Evolutionary conservation across 176 grass and related monocot species (phyloP), one percentile per base, ranked within the genome.

Genomic region (Pontederia paniculata): DNA sequence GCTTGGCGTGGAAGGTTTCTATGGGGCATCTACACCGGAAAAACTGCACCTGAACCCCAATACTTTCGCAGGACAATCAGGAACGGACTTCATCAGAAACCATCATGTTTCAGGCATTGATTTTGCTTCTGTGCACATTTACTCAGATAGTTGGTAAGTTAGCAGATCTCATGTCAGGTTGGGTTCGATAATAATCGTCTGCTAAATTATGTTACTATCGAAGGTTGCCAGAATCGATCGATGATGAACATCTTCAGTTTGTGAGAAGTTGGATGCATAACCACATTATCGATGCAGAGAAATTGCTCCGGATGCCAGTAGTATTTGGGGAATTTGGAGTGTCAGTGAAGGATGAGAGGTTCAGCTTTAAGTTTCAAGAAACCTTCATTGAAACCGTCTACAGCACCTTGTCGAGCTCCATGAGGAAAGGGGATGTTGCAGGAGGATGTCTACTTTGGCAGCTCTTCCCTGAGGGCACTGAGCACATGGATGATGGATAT

Each of bases 401-500:
- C 50, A 22, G 0, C 9, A 81, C 64, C 58, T 87, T 97, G 61
- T 63, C 68, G 55, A 59, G 14, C 19, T 81, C 79, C 67, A 68
- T 71, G 58, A 60, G 72, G 74, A 57, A 21, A 37, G 80, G 64
- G 62, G 77, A 73, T 43, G 50, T 85, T 50, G 91, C 79, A 12
- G 82, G 91, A 68, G 91, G 86, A 14, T 86, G 74, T 71, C 60
- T 97, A 63, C 63, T 89, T 49, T 89, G 91, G 82, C 86, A 97
- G 60, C 86, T 97, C 25, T 97, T 96, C 51, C 74, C 91, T 46
- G 85, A 89, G 78, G 78, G 77, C 5, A 71, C 84, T 50, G 77
- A 86, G 21, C 74, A 89, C 64, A 95, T 96, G 90, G 85, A 89
- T 54, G 85, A 96, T 72, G 85, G 82, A 16, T 87, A 89, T 81